Base-by-base conservation (phyloP, 306 rosid genomes). In the Betula pendula region DNA sequence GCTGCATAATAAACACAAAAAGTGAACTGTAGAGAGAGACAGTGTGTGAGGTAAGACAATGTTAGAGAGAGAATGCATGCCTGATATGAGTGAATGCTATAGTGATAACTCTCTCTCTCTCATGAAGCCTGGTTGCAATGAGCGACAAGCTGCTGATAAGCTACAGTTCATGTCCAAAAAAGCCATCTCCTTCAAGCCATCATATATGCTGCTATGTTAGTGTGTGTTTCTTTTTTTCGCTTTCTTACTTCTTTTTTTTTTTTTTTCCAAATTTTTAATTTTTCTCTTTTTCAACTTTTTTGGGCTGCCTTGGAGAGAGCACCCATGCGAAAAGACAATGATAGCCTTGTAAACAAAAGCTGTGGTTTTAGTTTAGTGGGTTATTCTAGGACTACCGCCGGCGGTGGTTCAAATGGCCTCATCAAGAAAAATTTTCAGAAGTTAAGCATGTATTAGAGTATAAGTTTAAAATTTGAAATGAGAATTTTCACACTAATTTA, bases 81-180 rank as follows among this genome's bases (percentile, higher is more conserved):
- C 48, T 31, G 58, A 59, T 45, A 69, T 20, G 75, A 78, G 42
- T 60, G 77, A 42, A 19, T n/a, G n/a, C n/a, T n/a, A n/a, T n/a
- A n/a, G n/a, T n/a, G n/a, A n/a, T n/a, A n/a, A n/a, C n/a, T n/a
- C n/a, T 48, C 71, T 73, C 72, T 27, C 71, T 44, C 81, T 47
- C 53, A 75, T 8, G 73, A 60, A n/a, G 12, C 70, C 22, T 48
- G 44, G 77, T 17, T 50, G 50, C 51, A 71, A 69, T 70, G 68
- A 67, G 81, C 60, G 81, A 86, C 84, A 80, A 16, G 47, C 53
- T 74, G 77, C 76, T 77, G 81, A 79, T 51, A 25, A 77, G 20
- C n/a, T 31, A 11, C 77, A 40, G 85, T 75, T 55, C 59, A 82
- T 85, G 90, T 81, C 89, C 83, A 71, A 25, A 25, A 79, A 80